Base-by-base conservation (phyloP, 1,139 yeast genomes). In the Suhomyces atakaporum region DNA sequence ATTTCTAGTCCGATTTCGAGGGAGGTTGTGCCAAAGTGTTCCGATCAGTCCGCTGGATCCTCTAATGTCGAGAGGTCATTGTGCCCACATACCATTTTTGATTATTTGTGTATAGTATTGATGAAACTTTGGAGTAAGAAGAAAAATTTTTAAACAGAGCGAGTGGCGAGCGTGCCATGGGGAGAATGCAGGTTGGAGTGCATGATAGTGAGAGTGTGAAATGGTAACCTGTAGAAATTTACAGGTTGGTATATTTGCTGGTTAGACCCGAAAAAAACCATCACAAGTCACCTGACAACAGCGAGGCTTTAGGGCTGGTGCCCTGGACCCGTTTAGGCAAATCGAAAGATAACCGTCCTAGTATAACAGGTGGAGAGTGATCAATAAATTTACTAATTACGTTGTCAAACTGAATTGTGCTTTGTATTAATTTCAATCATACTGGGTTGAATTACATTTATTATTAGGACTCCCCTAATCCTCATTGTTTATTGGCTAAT, bases 81-180 rank as follows among this genome's bases (percentile, higher is more conserved):
- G 19, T 16, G 21, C 23, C 28, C 25, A 56, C 65, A 52, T 59
- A 60, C 65, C 63, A 60, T 60, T 53, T 60, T 61, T 60, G 47
- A 49, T 53, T 45, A 45, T 52, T 49, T 42, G 38, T 40, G 41
- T 36, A 41, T 39, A 39, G 39, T 39, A 35, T 32, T 28, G 20
- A 36, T 38, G 38, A 33, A 30, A 33, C 22, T 31, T 31, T 26
- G 33, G 36, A 34, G 30, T n/a, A 24, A 24, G 26, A 42, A 45
- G 46, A 43, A 46, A 44, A 43, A 32, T 38, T 45, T 43, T 40
- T 39, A 35, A 39, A 20, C 18, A 32, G 41, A 14, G 29, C 16
- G 33, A 22, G 29, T 18, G 35, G 35, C 33, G 35, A 27, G 21
- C 12, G 25, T 7, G 8, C 7, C 20, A 18, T 23, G 27, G 24